Evolutionary conservation across 768 basidiomycete species (phyloP).

Genomic region (Artomyces pyxidatus): DNA sequence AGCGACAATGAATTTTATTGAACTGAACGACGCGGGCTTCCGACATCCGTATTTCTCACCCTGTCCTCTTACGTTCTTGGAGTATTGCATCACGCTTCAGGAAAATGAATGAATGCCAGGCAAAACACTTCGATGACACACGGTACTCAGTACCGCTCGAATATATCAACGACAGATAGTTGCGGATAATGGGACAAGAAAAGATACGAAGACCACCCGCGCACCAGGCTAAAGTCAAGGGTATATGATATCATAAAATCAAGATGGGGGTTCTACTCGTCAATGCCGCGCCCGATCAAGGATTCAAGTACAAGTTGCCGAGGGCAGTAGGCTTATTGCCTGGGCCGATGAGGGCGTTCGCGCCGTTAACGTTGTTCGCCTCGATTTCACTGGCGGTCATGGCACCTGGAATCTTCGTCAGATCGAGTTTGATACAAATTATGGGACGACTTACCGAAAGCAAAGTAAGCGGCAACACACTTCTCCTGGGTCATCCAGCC

Average conservation of each 20-base stretch:
- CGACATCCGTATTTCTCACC: neutral
- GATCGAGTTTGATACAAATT: neutral
- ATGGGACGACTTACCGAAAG: slow-evolving; percentile 49
- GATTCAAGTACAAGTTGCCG: slow-evolving; percentile 39
- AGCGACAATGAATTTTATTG: neutral
- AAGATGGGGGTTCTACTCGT: neutral
- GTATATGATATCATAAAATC: neutral
- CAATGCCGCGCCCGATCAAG: slow-evolving; percentile 9
- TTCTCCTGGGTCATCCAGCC: slow-evolving; percentile 36
- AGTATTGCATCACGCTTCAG: no score
- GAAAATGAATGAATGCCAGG: no score
- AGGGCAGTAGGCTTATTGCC: slow-evolving; percentile 44
- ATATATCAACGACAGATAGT: neutral
- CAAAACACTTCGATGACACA: neutral
- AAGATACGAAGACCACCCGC: neutral
- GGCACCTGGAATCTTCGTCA: slow-evolving; percentile 28
- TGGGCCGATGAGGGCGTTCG: slow-evolving; percentile 42
- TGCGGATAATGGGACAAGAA: neutral
- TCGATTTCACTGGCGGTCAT: slow-evolving; percentile 39
- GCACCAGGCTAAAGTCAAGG: neutral
- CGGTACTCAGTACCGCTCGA: neutral
- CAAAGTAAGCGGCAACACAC: slow-evolving; percentile 38
- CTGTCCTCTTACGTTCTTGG: neutral
- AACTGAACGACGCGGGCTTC: no score
- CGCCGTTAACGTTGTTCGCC: slow-evolving; percentile 38